Evolutionary conservation across 169 alveolate species (phyloP).

Genomic region (Babesia bovis): DNA sequence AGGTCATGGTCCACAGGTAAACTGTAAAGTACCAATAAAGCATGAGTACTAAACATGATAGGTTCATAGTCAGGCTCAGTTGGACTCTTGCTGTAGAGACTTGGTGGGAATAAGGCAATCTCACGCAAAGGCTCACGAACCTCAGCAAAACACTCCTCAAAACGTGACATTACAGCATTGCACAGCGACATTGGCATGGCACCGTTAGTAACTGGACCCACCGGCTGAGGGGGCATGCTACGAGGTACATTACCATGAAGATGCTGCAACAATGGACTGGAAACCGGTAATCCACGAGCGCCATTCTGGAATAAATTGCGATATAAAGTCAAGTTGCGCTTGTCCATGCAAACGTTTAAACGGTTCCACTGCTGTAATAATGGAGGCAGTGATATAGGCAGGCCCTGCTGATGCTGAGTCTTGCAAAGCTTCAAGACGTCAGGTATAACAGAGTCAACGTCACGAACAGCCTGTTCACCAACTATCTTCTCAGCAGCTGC

Average conservation of each 20-base stretch:
- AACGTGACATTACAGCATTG: slow-evolving; percentile 54
- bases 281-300: not conserved
- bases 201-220: not conserved
- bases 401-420: not conserved
- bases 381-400: slow-evolving; percentile 48
- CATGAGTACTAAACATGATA: slow-evolving; percentile 63
- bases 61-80: slow-evolving; percentile 50
- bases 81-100: slow-evolving; percentile 35
- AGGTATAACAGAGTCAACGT: slow-evolving; percentile 68
- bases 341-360: slow-evolving; percentile 20
- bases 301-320: slow-evolving; percentile 22
- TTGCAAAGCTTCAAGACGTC: slow-evolving; percentile 26
- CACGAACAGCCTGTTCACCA: slow-evolving; percentile 89
- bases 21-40: slow-evolving; percentile 60
- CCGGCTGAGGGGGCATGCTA: not conserved
- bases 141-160: slow-evolving; percentile 71
- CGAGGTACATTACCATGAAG: no score
- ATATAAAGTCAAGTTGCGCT: slow-evolving; percentile 31
- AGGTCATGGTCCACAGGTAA: slow-evolving; percentile 63
- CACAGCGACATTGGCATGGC: not conserved
- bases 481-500: slow-evolving; percentile 91
- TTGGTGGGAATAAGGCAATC: slow-evolving; percentile 75
- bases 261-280: not conserved
- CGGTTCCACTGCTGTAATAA: slow-evolving; percentile 55
- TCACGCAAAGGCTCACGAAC: slow-evolving; percentile 76